A percentile compares a stretch with the other conserved stretches of the same genome.
phyloP scores from a whole-genome alignment of 805 yeast genomes.

The Teunomyces funiuensis region DNA sequence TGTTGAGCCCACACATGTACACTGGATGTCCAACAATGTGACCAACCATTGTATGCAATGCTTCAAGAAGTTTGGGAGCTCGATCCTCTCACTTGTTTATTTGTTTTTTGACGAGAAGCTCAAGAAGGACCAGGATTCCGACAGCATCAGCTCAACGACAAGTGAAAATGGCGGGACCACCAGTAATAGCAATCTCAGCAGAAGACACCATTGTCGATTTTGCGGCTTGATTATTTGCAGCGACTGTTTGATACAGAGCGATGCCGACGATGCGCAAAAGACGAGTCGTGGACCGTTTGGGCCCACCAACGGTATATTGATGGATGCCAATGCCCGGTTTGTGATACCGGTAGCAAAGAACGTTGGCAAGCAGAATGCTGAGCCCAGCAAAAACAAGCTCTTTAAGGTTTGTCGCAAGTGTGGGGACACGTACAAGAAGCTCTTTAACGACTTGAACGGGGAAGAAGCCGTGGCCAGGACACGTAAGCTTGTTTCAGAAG shows the following conservation, averaged over 20 bases:
- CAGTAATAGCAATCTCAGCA: not conserved
- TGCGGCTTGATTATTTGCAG: slow-evolving; percentile 50
- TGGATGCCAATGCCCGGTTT: slow-evolving; percentile 29
- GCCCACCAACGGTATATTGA: slow-evolving; percentile 13
- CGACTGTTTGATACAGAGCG: slow-evolving; percentile 14
- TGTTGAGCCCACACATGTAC: slow-evolving; percentile 49
- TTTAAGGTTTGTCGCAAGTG: slow-evolving; percentile 36
- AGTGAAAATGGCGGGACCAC: not conserved
- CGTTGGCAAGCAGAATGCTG: slow-evolving; percentile 8
- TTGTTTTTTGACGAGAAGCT: slow-evolving; percentile 8
- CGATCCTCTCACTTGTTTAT: slow-evolving; percentile 11
- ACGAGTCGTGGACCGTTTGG: too few species aligned
- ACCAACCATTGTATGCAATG: slow-evolving; percentile 45
- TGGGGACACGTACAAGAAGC: slow-evolving; percentile 22
- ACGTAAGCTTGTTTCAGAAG: slow-evolving; percentile 10
- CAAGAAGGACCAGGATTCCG: slow-evolving; percentile 2
- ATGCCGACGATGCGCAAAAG: slow-evolving; percentile 9
- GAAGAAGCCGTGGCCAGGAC: slow-evolving; percentile 11
- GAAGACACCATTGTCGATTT: slow-evolving; percentile 51
- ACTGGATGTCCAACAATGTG: slow-evolving; percentile 50
- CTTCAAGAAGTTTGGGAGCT: slow-evolving; percentile 31
- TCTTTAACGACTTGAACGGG: slow-evolving; percentile 12
- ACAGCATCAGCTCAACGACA: not conserved
- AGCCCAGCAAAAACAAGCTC: slow-evolving; percentile 18
- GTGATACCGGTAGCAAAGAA: slow-evolving; percentile 37